Conservation (phyloP, 208 protist genomes). For the Leishmania amazonensis region DNA sequence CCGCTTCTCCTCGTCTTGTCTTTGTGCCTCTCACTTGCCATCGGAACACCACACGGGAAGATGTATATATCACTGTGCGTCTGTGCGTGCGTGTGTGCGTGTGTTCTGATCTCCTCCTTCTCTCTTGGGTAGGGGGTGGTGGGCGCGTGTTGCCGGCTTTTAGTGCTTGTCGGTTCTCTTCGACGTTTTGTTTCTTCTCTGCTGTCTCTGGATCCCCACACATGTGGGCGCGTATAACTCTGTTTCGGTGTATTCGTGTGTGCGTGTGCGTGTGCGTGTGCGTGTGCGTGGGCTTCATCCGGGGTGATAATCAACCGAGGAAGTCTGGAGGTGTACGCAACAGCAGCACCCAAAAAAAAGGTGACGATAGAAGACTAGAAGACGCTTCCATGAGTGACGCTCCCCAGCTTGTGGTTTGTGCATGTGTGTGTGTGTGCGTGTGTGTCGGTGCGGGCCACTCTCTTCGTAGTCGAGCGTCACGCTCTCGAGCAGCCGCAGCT, state of each 20-base stretch:
- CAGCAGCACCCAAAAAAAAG: neutral
- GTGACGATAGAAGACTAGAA: neutral
- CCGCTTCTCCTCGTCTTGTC: neutral
- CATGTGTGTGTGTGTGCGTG: no score
- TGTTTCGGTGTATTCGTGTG: neutral
- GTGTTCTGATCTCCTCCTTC: neutral
- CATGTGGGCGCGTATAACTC: neutral
- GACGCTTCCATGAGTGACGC: neutral
- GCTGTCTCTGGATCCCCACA: neutral
- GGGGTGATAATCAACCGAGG: neutral
- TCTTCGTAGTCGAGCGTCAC: neutral
- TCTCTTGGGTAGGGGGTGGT: neutral
- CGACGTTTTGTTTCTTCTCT: constrained; percentile 12
- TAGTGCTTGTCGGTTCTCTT: neutral
- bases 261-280: neutral
- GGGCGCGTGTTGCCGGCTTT: neutral
- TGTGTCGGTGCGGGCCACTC: neutral
- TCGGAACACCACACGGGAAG: neutral
- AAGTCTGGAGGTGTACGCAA: neutral
- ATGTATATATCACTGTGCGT: constrained; percentile 12
- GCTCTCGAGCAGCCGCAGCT: neutral
- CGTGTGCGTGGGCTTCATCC: neutral
- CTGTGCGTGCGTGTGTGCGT: neutral
- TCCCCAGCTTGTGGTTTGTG: neutral
- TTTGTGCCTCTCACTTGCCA: neutral